Base-by-base conservation (phyloP, 2,329 filamentous ascomycete species). In the Penicillium sp. region DNA sequence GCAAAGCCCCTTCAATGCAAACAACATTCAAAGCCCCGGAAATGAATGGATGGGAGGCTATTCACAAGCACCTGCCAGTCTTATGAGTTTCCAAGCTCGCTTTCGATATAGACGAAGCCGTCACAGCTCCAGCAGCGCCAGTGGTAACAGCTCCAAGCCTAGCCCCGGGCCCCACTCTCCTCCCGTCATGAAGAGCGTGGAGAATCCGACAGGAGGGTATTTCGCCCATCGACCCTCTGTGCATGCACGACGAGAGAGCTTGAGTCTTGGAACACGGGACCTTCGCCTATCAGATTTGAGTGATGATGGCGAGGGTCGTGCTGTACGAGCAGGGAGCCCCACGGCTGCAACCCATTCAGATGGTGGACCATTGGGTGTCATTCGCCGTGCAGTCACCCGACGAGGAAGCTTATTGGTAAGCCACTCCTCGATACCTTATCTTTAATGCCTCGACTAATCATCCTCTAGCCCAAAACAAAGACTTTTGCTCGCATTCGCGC, bases 401-500 rank as follows among this genome's bases (percentile, higher is more conserved):
- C 84, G 93, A 56, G 90, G 92, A 7, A 99, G 96, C 73, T 81
- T 99, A 58, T 75, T 99, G 69, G 90, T 94, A 80, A 71, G 87
- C 77, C 15, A 12, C 8, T 5, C 15, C 12, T 9, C 4, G 3
- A 49, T 4, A 23, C 7, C 4, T n/a, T n/a, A 27, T 4, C 3
- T 27, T 37, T 42, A 20, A 26, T 31, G 15, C n/a, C 29, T 22
- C 40, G 6, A 40, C 26, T 29, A 26, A 37, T 22, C 11, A 31
- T 51, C 25, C 11, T 3, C 3, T 63, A 95, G 90, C 94, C 95
- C 12, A 99, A 97, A 79, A 94, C 93, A 0, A 96, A 96, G 76
- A 92, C 89, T 0, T 99, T 99, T 73, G 92, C 92, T 5, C 88
- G 94, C 11, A 96, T 99, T 62, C 86, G 90, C 58, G 94, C 93